A percentile compares a stretch with the other conserved stretches of the same genome.
These are phyloP conservation scores for Beauveria bassiana DNA, from an alignment of 2,329 filamentous ascomycete species.

Conservation along the genomic window DNA sequence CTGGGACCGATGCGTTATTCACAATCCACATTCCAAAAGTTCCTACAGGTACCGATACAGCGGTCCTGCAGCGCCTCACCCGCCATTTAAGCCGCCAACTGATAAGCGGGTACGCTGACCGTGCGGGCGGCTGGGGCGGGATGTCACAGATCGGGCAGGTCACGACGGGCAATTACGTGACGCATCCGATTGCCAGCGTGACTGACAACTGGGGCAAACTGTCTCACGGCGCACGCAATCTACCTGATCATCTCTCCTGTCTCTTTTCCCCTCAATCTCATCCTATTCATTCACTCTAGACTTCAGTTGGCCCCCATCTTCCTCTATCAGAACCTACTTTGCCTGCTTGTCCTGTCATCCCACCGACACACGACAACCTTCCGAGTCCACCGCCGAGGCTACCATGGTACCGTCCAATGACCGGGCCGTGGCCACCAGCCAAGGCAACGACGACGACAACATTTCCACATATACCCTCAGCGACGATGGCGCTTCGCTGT, in stretches of 20 bases:
- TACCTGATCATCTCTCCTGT: no score
- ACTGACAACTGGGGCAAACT: neutral
- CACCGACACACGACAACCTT: neutral
- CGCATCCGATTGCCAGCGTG: neutral
- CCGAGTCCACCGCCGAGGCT: neutral
- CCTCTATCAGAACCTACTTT: no score
- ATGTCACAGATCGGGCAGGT: constrained; percentile 1
- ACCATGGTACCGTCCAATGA: constrained; percentile 4
- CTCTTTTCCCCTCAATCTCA: no score
- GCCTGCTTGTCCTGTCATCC: neutral
- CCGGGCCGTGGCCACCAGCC: neutral
- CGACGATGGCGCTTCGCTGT: neutral
- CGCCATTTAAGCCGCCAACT: neutral
- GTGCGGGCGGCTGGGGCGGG: neutral
- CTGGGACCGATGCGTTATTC: no score
- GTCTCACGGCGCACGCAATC: neutral
- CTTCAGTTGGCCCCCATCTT: no score
- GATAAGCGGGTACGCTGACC: constrained; percentile 2
- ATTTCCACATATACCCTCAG: constrained; percentile 10
- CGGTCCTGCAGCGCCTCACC: neutral
- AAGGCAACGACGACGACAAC: constrained; percentile 5
- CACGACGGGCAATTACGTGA: constrained; percentile 6
- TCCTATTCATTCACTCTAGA: no score
- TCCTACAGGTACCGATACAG: neutral
- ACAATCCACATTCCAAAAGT: neutral